Evolutionary conservation across 129 eudicot genomes (phyloP).

Genomic region (carrot (Daucus carota)): DH1_v3.0 NC_030381.2:37348501-37349000

Average conservation of each 20-base stretch:
- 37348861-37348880: constrained; percentile 40
- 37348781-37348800: neutral
- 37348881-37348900: constrained; percentile 71
- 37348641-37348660: constrained; percentile 83
- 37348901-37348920: constrained; percentile 84
- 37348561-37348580: neutral
- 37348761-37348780: neutral
- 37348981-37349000: constrained; percentile 62
- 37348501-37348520: neutral
- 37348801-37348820: neutral
- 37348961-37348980: constrained; percentile 57
- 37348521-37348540: neutral
- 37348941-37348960: constrained; percentile 66
- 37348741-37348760: neutral
- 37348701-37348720: constrained; percentile 54
- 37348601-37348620: neutral
- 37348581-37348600: neutral
- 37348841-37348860: neutral
- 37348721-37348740: constrained; percentile 1
- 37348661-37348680: constrained; percentile 76
- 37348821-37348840: neutral
- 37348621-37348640: constrained; percentile 59
- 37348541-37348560: neutral
- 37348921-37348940: constrained; percentile 73
- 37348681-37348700: constrained; percentile 80